phyloP scores from a whole-genome alignment of 257 asterid genomes.

The Henckelia pumila region DNA sequence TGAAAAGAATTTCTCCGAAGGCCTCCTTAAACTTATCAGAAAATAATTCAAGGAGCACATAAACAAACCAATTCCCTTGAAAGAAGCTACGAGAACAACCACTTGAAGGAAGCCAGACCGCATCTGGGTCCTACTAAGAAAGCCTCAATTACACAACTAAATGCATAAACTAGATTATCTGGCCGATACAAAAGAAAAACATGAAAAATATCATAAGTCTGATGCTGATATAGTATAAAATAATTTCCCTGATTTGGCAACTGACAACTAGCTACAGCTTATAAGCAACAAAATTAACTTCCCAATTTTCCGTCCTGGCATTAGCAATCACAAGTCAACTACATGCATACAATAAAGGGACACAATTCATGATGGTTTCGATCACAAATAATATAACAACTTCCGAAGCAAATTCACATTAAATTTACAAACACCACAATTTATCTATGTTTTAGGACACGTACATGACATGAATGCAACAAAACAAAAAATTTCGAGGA shows the following conservation, averaged over 20 bases:
- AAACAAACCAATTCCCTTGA: background rate
- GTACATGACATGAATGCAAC: background rate
- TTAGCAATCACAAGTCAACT: background rate
- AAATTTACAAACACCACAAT: background rate
- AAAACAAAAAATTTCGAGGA: background rate
- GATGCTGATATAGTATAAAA: background rate
- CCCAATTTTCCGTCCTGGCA: background rate
- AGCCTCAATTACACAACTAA: background rate
- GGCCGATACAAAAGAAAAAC: background rate
- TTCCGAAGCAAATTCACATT: background rate
- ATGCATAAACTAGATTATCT: background rate
- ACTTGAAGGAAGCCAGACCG: background rate
- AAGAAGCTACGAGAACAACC: background rate
- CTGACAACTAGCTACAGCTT: background rate
- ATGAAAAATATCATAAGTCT: too few species aligned
- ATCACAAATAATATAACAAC: background rate
- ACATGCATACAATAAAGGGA: background rate
- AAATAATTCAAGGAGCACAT: background rate
- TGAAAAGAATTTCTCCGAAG: background rate
- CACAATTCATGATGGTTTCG: background rate
- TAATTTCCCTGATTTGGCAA: background rate
- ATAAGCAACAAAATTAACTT: too few species aligned
- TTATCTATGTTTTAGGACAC: background rate
- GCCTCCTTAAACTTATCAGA: background rate
- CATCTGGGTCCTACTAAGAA: background rate